Evolutionary conservation across 1,139 yeast genomes (phyloP).

Genomic region (Debaryomyces singareniensis): DNA sequence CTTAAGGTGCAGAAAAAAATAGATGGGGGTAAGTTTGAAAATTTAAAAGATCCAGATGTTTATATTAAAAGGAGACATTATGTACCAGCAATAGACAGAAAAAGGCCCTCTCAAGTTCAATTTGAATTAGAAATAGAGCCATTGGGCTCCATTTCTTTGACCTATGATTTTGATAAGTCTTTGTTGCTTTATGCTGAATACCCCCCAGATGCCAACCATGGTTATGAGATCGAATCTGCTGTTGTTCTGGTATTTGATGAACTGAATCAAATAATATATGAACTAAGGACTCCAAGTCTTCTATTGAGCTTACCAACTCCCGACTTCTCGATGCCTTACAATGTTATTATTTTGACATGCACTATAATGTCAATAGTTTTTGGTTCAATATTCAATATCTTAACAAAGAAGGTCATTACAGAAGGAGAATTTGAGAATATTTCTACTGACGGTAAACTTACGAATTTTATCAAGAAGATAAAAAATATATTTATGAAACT

Average conservation of each 20-base stretch:
- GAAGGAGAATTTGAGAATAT: slow-evolving; percentile 63
- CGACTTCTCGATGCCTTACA: slow-evolving; percentile 98
- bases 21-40: slow-evolving; percentile 14
- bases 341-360: slow-evolving; percentile 89
- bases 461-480: slow-evolving; percentile 12
- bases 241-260: slow-evolving; percentile 52
- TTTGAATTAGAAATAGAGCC: slow-evolving; percentile 61
- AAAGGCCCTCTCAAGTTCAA: slow-evolving; percentile 81
- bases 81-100: slow-evolving; percentile 73
- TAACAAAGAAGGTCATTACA: slow-evolving; percentile 70
- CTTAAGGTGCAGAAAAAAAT: slow-evolving; percentile 24
- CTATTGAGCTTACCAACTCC: slow-evolving; percentile 90
- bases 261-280: slow-evolving; percentile 31
- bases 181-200: slow-evolving; percentile 82
- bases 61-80: slow-evolving; percentile 52
- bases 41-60: slow-evolving; percentile 18
- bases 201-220: slow-evolving; percentile 99
- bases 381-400: slow-evolving; percentile 77
- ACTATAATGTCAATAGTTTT: slow-evolving; percentile 90
- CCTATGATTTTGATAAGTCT: slow-evolving; percentile 83
- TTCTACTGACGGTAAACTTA: slow-evolving; percentile 18
- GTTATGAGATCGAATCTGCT: slow-evolving; percentile 91
- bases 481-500: slow-evolving; percentile 5
- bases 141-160: slow-evolving; percentile 51
- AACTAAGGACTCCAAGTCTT: slow-evolving; percentile 76